Conservation (phyloP, 2,329 filamentous ascomycete genomes). For the Phyllosticta capitalensis region DNA sequence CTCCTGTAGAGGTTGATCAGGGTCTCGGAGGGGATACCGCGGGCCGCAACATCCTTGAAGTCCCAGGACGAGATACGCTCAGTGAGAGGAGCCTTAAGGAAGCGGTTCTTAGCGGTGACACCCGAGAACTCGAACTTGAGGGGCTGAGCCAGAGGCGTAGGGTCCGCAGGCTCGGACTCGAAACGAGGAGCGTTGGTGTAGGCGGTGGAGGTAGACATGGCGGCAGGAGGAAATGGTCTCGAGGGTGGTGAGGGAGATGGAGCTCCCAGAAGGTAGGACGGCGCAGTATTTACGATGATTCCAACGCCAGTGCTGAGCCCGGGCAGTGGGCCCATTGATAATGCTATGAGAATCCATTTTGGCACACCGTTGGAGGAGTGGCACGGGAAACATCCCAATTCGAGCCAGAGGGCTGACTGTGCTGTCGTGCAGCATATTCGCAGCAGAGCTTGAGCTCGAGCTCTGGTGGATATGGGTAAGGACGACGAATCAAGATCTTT, state of each 20-base stretch:
- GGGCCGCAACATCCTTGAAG: conserved; percentile 40
- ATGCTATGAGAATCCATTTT: not conserved
- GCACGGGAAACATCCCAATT: not conserved
- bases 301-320: not conserved
- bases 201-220: not conserved
- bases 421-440: not conserved
- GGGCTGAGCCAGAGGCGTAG: conserved; percentile 33
- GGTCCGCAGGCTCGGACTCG: conserved; percentile 32
- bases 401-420: not conserved
- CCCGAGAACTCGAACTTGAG: conserved; percentile 40
- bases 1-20: conserved; percentile 45
- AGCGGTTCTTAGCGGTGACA: conserved; percentile 51
- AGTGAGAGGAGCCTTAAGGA: conserved; percentile 59
- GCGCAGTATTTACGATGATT: not conserved
- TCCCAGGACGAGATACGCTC: conserved; percentile 55
- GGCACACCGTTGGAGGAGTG: not conserved
- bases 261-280: not conserved
- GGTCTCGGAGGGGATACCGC: conserved; percentile 45
- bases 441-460: not conserved
- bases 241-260: not conserved
- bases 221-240: not conserved
- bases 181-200: conserved; percentile 29
- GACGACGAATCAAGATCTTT: not conserved
- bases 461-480: not conserved
- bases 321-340: not conserved